Percentiles rank a stretch among this genome's conserved stretches.
Conservation (phyloP, 225 moss, liverwort and hornwort species). For the Straminergon stramineum region DNA sequence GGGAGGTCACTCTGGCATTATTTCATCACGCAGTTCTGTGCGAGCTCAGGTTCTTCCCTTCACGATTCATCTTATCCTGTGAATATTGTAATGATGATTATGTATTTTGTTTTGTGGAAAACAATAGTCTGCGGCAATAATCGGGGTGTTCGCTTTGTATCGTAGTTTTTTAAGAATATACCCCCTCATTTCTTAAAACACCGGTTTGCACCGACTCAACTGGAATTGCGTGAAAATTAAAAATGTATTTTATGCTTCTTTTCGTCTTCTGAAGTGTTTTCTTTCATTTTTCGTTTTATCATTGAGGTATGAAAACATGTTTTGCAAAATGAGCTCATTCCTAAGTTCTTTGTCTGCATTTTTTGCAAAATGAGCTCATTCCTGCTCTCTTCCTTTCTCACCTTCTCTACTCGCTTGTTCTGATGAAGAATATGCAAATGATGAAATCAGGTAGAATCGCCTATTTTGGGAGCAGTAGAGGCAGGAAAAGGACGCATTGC, state of each 20-base stretch:
- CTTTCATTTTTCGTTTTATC: background rate
- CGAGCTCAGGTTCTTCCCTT: conserved; percentile 63
- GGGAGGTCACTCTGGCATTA: conserved; percentile 62
- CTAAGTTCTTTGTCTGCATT: background rate
- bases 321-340: background rate
- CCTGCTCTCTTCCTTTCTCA: background rate
- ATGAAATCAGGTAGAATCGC: conserved; percentile 69
- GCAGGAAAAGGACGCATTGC: conserved; percentile 81
- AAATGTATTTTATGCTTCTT: background rate
- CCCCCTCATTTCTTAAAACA: background rate
- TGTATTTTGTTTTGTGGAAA: background rate
- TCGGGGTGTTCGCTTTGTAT: background rate
- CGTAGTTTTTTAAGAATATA: background rate
- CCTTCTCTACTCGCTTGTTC: background rate
- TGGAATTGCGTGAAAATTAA: background rate
- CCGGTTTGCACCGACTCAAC: background rate
- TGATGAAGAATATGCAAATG: background rate
- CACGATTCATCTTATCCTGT: background rate
- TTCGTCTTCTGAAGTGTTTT: background rate
- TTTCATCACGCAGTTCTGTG: conserved; percentile 78
- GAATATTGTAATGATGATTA: background rate
- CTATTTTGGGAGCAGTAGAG: conserved; percentile 73
- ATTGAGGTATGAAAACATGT: background rate
- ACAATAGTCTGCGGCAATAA: background rate
- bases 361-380: background rate